Evolutionary conservation across 352 stramenopile species (phyloP), one percentile per base, ranked within the genome.

Genomic region (Thalassiosira hispida): DNA sequence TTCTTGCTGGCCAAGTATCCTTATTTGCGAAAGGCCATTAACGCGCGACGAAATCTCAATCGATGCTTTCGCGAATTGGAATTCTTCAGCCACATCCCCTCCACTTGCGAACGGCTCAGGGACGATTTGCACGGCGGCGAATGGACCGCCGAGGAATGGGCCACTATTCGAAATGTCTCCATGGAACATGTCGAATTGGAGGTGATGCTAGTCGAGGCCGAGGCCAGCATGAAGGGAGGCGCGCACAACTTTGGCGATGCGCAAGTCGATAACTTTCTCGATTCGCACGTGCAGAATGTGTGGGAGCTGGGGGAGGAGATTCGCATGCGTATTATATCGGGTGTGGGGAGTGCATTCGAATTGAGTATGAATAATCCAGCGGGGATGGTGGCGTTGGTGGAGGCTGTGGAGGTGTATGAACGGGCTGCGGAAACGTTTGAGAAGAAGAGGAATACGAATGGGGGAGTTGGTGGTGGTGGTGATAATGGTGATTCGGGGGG

Each of bases 261-360:
- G 49, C 69, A 84, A 29, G 84, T 94, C 9, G 89, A 94, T 72
- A 75, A 77, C 18, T 94, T 94, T 65, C 76, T 94, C 16, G 66
- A 85, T 22, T 76, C 84, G 25, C 89, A 94, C 73, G 31, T 93
- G 6, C 83, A 91, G 44, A 94, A 94, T 84, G 89, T 94, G 23
- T 94, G 89, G 89, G 89, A 94, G 53, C 75, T 94, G 42, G 89
- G 89, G 12, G 87, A 94, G 70, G 89, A 94, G 79, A 94, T 94
- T 78, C 75, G 87, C 29, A 81, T 92, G 75, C 49, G 89, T 3
- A 90, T 94, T 57, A 71, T 91, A 47, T 82, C 73, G 35, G 89
- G 89, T 16, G 89, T 94, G 60, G 89, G 79, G 59, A 79, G 72
- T 20, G 83, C 89, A 9, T 94, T 93, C 81, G 89, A 94, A 70